These are phyloP conservation scores for Salicornia ramosissima DNA, from an alignment of 148 eudicot species.

Conservation along the genomic window DNA sequence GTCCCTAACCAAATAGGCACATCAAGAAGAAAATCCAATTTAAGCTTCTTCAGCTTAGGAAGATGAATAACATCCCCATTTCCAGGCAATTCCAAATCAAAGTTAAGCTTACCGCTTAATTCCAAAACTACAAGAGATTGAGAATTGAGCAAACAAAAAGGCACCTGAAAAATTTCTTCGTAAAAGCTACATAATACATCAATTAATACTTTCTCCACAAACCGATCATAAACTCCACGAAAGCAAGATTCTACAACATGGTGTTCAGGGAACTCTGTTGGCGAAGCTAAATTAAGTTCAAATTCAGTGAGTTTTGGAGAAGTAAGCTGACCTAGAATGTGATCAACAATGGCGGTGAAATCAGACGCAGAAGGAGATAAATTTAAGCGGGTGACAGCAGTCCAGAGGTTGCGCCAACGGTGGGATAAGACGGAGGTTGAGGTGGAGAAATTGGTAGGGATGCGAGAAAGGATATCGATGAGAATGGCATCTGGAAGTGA, in stretches of 20 bases:
- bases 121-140: not conserved
- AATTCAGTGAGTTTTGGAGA: not conserved
- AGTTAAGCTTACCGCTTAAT: not conserved
- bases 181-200: too few relatives aligned
- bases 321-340: not conserved
- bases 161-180: too few relatives aligned
- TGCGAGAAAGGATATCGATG: slow-evolving; percentile 4
- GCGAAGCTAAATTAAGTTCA: not conserved
- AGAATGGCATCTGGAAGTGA: not conserved
- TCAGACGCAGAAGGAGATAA: too few relatives aligned
- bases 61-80: not conserved
- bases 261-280: not conserved
- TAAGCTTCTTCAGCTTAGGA: slow-evolving; percentile 14
- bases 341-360: too few relatives aligned
- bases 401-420: slow-evolving; percentile 10
- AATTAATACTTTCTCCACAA: too few relatives aligned
- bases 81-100: not conserved
- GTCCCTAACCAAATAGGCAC: not conserved
- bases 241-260: not conserved
- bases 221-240: not conserved
- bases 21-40: not conserved
- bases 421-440: not conserved
- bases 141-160: not conserved
- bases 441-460: not conserved
- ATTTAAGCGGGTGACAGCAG: not conserved